phyloP scores from a whole-genome alignment of 1,284 basidiomycete genomes.

The Exobasidium rhododendri region DNA sequence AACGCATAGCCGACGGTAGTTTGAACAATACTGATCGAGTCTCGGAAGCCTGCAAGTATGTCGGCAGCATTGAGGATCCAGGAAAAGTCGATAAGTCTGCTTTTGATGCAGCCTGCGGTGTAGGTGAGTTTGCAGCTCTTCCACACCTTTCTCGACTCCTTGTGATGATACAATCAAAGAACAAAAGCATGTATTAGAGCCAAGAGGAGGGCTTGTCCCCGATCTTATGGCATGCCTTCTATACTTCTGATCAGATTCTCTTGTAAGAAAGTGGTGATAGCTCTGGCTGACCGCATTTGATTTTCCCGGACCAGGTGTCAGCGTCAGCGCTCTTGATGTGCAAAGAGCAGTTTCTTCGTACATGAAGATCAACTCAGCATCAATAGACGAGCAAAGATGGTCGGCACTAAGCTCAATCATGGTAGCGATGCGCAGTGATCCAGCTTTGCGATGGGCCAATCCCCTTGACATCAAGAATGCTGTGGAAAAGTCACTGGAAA shows the following conservation, averaged over 20 bases:
- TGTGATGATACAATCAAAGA: conserved; percentile 35
- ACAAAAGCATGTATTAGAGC: conserved; percentile 51
- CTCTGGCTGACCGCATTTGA: neutral
- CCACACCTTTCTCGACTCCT: too few relatives aligned
- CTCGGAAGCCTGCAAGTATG: conserved; percentile 66
- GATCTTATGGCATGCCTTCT: neutral
- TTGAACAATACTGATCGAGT: conserved; percentile 84
- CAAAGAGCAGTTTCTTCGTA: conserved; percentile 65
- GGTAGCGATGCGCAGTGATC: conserved; percentile 56
- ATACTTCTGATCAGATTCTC: neutral
- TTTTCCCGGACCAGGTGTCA: conserved; percentile 66
- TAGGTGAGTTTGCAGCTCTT: conserved; percentile 75
- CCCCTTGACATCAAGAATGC: conserved; percentile 83
- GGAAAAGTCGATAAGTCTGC: conserved; percentile 63
- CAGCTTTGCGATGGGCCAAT: conserved; percentile 55
- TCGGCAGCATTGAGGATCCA: conserved; percentile 63
- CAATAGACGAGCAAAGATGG: conserved; percentile 19
- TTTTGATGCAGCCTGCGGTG: conserved; percentile 79
- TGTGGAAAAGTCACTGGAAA: conserved; percentile 73
- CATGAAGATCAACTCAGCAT: conserved; percentile 56
- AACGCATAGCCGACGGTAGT: conserved; percentile 68
- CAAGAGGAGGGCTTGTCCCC: conserved; percentile 19
- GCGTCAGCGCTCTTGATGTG: conserved; percentile 70
- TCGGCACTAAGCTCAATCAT: neutral
- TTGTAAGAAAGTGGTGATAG: too few relatives aligned